Evolutionary conservation across 1,284 basidiomycete genomes (phyloP), one percentile per base, ranked within the genome.

Genomic region (Pseudozyma sp.): DNA sequence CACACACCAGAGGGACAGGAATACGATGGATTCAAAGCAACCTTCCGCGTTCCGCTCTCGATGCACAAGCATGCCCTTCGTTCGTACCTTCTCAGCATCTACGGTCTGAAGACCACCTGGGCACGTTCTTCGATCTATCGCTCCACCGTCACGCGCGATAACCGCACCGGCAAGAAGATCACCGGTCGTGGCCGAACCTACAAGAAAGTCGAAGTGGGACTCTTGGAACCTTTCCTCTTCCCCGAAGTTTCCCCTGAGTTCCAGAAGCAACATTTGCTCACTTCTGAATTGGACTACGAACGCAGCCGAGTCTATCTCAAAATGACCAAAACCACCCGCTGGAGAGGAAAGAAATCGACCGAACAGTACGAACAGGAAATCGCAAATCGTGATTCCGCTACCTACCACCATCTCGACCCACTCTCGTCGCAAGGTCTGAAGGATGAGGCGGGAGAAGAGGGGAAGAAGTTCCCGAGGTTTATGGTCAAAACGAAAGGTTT

Each of bases 1-100:
- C 86, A 91, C 80, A 95, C 93, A 0, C 90, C 89, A 0, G 86
- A 87, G 1, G 93, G 92, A 0, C 86, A 92, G 79, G 88, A 93
- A 5, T 97, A 97, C 88, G 96, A 97, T 78, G 92, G 94, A 1
- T 95, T 91, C 87, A 92, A 94, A 85, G 95, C 95, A 8, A 97
- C 95, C 1, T 97, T 97, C 88, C 92, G 93, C 62, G 89, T 97
- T 45, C 87, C 88, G 1, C 91, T 90, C 64, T 90, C 90, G 56
- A 89, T 96, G 86, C 96, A 94, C 61, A 97, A 97, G 87, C 93
- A 92, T 70, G 93, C 95, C 86, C 87, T 97, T 38, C 91, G 94
- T 50, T 92, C 92, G 3, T 96, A 97, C 85, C 89, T 97, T 35
- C 86, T 87, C 40, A 88, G 93, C 34, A 89, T 92, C 47, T 97